Evolutionary conservation across 176 grass and related monocot genomes (phyloP).

Genomic region (Guadua angustifolia): DNA sequence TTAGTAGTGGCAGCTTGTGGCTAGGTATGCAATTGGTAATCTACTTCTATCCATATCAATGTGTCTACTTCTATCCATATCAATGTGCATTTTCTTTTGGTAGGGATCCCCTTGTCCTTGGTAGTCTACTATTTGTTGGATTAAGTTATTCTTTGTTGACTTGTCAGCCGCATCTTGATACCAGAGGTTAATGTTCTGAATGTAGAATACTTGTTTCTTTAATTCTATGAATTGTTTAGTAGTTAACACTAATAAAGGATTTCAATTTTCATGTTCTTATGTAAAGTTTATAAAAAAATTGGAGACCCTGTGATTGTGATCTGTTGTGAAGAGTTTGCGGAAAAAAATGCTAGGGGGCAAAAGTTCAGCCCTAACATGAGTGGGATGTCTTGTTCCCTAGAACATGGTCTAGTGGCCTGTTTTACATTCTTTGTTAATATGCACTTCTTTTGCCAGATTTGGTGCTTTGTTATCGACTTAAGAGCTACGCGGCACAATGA

Average conservation of each 20-base stretch:
- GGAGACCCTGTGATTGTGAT: background rate
- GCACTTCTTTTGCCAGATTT: background rate
- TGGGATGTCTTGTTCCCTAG: background rate
- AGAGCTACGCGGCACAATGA: background rate
- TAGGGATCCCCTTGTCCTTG: background rate
- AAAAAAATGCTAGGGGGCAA: background rate
- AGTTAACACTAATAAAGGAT: slow-evolving; percentile 6
- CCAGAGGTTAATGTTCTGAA: slow-evolving; percentile 20
- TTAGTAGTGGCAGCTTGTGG: slow-evolving; percentile 77
- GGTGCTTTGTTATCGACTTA: background rate
- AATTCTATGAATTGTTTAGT: slow-evolving; percentile 1
- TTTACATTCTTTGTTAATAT: background rate
- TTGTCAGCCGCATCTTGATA: background rate
- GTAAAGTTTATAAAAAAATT: background rate
- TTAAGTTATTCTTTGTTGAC: background rate
- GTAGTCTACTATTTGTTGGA: slow-evolving; percentile 31
- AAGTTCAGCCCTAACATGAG: background rate
- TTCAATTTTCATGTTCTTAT: slow-evolving; percentile 3
- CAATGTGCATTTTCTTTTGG: background rate
- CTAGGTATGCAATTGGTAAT: slow-evolving; percentile 59
- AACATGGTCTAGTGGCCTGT: slow-evolving; percentile 5
- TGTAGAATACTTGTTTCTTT: slow-evolving; percentile 6
- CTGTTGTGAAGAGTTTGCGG: background rate
- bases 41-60: background rate
- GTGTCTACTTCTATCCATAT: no score